These are phyloP conservation scores for Anthracocystis setariae DNA, from an alignment of 1,284 basidiomycete species.

Conservation along the genomic window DNA sequence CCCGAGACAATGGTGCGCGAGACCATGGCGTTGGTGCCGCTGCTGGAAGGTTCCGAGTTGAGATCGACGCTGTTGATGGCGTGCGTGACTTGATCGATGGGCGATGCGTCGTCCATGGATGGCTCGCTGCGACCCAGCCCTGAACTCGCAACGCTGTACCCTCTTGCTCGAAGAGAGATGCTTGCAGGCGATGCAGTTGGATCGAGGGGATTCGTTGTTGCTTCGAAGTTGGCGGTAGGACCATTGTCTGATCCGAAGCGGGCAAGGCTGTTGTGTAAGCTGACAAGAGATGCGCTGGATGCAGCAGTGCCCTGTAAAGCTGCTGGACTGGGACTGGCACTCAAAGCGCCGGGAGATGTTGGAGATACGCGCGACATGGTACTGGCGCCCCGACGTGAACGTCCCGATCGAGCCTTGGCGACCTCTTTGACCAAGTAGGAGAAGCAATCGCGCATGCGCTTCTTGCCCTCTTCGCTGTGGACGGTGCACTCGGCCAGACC, in stretches of 20 bases:
- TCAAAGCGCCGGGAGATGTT: too few relatives aligned
- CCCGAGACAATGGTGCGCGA: slow-evolving; percentile 1
- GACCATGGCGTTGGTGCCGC: not conserved
- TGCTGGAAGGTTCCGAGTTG: not conserved
- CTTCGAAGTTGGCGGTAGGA: slow-evolving; percentile 4
- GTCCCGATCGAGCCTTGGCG: slow-evolving; percentile 54
- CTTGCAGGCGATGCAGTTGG: slow-evolving; percentile 6
- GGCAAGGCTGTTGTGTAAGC: slow-evolving; percentile 10
- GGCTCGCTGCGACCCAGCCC: slow-evolving; percentile 8
- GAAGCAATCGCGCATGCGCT: slow-evolving; percentile 65
- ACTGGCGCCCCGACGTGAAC: slow-evolving; percentile 32
- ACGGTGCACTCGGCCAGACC: slow-evolving; percentile 63
- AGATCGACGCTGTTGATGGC: not conserved
- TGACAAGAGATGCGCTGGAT: slow-evolving; percentile 8
- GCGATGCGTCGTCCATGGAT: slow-evolving; percentile 9
- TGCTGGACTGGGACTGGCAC: slow-evolving; percentile 1
- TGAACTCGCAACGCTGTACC: slow-evolving; percentile 36
- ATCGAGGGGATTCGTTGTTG: not conserved
- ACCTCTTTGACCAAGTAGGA: slow-evolving; percentile 63
- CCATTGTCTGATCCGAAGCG: not conserved
- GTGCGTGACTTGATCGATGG: slow-evolving; percentile 2
- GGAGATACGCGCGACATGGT: slow-evolving; percentile 18
- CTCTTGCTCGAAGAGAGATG: slow-evolving; percentile 11
- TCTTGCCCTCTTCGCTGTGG: slow-evolving; percentile 62
- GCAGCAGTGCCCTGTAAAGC: slow-evolving; percentile 13